A percentile compares a stretch with the other conserved stretches of the same genome.
Conservation (phyloP, 1,284 basidiomycete species). For the Chiua sp. region DNA sequence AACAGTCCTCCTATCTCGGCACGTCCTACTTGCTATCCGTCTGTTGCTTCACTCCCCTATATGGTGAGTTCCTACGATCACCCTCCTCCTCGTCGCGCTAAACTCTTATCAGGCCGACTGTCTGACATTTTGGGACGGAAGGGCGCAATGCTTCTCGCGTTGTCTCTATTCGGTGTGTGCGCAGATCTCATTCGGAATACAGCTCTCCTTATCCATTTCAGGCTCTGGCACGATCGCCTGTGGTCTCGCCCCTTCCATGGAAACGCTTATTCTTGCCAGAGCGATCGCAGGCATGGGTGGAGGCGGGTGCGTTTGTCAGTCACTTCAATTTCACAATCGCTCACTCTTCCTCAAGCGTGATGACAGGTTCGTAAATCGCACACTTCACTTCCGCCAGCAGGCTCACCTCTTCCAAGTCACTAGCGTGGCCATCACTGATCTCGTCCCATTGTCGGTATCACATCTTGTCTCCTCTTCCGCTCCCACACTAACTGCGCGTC, state of each 20-base stretch:
- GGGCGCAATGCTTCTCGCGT: conserved; percentile 81
- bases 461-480: neutral
- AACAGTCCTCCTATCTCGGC: conserved; percentile 86
- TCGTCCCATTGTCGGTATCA: conserved; percentile 76
- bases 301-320: conserved; percentile 63
- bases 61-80: conserved; percentile 57
- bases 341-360: conserved; percentile 55
- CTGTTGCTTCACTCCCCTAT: conserved; percentile 90
- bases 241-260: conserved; percentile 85
- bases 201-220: conserved; percentile 38
- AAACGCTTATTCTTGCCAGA: conserved; percentile 78
- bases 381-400: conserved; percentile 12
- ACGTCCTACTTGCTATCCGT: conserved; percentile 88
- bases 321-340: neutral
- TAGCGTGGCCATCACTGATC: conserved; percentile 77
- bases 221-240: conserved; percentile 84
- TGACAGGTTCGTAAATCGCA: conserved; percentile 67
- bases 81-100: conserved; percentile 18
- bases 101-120: conserved; percentile 66
- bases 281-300: conserved; percentile 91
- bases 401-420: conserved; percentile 57
- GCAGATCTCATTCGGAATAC: conserved; percentile 19
- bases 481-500: neutral
- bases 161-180: conserved; percentile 76
- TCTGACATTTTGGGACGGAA: conserved; percentile 89